Conservation (phyloP, 495 filamentous ascomycete species). For the Penicillium herquei region DNA sequence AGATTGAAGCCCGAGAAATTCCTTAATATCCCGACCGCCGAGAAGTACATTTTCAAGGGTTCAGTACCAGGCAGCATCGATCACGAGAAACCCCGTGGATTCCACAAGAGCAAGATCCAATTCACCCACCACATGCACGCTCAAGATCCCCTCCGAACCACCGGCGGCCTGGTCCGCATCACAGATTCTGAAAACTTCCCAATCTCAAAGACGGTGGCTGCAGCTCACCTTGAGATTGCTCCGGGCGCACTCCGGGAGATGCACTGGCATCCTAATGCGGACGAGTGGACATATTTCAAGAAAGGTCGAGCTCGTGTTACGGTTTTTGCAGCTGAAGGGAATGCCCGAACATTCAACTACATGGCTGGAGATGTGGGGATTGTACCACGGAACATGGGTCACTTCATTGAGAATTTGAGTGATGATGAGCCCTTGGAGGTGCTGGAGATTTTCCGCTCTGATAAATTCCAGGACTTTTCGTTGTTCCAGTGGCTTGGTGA, state of each 20-base stretch:
- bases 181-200: slow-evolving; percentile 66
- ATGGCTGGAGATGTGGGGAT: slow-evolving; percentile 60
- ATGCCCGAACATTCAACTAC: slow-evolving; percentile 62
- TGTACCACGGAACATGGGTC: slow-evolving; percentile 59
- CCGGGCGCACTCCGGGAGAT: slow-evolving; percentile 62
- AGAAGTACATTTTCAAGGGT: slow-evolving; percentile 72
- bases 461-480: slow-evolving; percentile 60
- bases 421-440: slow-evolving; percentile 57
- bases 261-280: slow-evolving; percentile 76
- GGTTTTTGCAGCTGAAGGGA: slow-evolving; percentile 56
- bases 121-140: slow-evolving; percentile 63
- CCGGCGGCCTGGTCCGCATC: slow-evolving; percentile 61
- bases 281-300: slow-evolving; percentile 79
- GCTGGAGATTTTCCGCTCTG: slow-evolving; percentile 58
- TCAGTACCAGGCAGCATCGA: slow-evolving; percentile 46
- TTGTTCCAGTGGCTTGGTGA: slow-evolving; percentile 70
- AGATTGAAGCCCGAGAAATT: slow-evolving; percentile 58
- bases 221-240: slow-evolving; percentile 57
- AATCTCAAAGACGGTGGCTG: slow-evolving; percentile 61
- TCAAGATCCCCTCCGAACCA: slow-evolving; percentile 40
- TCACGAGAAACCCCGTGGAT: slow-evolving; percentile 40
- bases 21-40: slow-evolving; percentile 51
- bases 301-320: slow-evolving; percentile 65
- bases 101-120: slow-evolving; percentile 52
- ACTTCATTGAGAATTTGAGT: slow-evolving; percentile 59